phyloP scores from a whole-genome alignment of 352 stramenopile genomes.

The Globisporangium radiosum region DNA sequence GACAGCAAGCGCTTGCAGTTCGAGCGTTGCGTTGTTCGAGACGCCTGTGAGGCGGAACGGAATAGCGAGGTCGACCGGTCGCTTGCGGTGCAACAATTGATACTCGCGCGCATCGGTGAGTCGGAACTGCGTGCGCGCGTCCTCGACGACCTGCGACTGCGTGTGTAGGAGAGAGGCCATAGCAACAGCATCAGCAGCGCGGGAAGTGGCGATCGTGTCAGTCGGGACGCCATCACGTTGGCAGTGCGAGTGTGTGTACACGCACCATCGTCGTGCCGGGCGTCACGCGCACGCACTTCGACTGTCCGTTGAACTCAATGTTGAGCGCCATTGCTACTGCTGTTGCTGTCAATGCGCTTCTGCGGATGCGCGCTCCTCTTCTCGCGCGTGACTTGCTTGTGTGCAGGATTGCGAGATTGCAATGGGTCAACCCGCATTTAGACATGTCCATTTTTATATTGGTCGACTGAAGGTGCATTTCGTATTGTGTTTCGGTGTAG shows the following conservation, averaged over 20 bases:
- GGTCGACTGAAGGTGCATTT: not conserved
- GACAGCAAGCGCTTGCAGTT: slow-evolving; percentile 35
- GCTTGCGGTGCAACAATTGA: slow-evolving; percentile 63
- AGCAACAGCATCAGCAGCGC: too few relatives aligned
- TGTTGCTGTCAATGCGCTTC: not conserved
- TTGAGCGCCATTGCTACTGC: slow-evolving; percentile 54
- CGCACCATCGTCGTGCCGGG: slow-evolving; percentile 71
- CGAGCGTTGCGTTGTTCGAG: slow-evolving; percentile 74
- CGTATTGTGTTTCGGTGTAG: not conserved
- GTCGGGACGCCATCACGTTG: too few relatives aligned
- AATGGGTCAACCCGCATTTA: not conserved
- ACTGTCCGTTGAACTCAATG: slow-evolving; percentile 60
- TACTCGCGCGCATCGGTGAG: slow-evolving; percentile 36
- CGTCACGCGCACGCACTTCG: slow-evolving; percentile 70
- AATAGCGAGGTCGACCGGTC: slow-evolving; percentile 66
- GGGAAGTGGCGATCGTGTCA: too few relatives aligned
- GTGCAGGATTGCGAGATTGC: too few relatives aligned
- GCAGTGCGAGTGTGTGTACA: not conserved
- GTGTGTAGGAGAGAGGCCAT: too few relatives aligned
- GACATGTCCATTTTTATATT: not conserved
- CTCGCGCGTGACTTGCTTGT: too few relatives aligned
- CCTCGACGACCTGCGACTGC: slow-evolving; percentile 73
- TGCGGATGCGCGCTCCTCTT: too few relatives aligned
- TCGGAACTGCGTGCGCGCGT: slow-evolving; percentile 45
- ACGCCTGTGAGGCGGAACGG: slow-evolving; percentile 82